These are phyloP conservation scores for Loxodes magnus DNA, from an alignment of 73 alveolate genomes.

Conservation along the genomic window DNA sequence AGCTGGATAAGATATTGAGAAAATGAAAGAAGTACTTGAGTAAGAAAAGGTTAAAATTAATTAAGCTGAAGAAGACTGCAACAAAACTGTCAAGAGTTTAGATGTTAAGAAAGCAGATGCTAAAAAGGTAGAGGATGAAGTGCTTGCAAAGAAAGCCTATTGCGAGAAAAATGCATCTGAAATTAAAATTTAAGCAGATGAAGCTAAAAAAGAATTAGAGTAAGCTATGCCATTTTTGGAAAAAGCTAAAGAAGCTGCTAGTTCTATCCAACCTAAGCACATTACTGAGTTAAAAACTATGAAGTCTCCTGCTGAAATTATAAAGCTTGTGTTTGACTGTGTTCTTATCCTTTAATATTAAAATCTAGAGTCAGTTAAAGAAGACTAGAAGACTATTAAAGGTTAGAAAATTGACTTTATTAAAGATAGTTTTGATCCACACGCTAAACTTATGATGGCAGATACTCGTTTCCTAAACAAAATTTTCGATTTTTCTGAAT, in stretches of 20 bases:
- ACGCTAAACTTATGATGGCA: conserved; percentile 57
- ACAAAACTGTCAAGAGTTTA: conserved; percentile 70
- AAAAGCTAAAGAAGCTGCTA: conserved; percentile 95
- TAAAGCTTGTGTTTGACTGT: conserved; percentile 66
- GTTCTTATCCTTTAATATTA: conserved; percentile 47
- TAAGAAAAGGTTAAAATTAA: conserved; percentile 83
- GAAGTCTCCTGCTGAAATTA: conserved; percentile 69
- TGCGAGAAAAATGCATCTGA: conserved; percentile 89
- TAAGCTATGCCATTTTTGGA: conserved; percentile 95
- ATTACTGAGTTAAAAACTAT: conserved; percentile 83
- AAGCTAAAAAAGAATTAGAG: conserved; percentile 96
- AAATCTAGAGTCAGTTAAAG: conserved; percentile 43
- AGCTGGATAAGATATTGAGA: conserved; percentile 79
- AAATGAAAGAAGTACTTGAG: conserved; percentile 84
- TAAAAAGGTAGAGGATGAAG: conserved; percentile 95
- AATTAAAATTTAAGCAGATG: conserved; percentile 88
- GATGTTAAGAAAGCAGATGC: conserved; percentile 94
- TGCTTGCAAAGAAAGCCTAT: conserved; percentile 81
- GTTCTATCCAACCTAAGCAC: conserved; percentile 81
- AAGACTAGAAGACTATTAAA: conserved; percentile 31
- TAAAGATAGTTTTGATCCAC: conserved; percentile 84
- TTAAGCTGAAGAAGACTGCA: conserved; percentile 85
- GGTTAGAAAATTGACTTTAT: conserved; percentile 55
- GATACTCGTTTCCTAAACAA: conserved; percentile 64
- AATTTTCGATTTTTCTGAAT: conserved; percentile 63